Evolutionary conservation across 495 filamentous ascomycete species (phyloP), one percentile per base, ranked within the genome.

Genomic region (Amphirosellinia nigrospora): DNA sequence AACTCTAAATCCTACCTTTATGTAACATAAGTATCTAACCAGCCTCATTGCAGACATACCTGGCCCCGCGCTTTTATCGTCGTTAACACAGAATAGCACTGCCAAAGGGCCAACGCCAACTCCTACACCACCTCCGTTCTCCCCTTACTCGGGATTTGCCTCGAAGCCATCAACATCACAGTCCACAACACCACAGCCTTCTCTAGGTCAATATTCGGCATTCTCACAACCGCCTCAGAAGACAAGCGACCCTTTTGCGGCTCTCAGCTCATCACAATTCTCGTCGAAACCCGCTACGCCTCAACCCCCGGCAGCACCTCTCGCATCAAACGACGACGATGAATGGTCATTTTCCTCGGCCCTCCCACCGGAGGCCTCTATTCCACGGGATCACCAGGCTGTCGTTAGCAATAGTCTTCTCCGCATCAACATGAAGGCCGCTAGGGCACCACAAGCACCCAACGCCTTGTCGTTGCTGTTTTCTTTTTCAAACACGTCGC

Each of bases 311-410:
- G 43, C 67, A 66, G 66, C 75, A 64, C 74, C 80, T 61, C 6
- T 80, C 60, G 74, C 81, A 32, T 69, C 82, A 76, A 72, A 90
- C 63, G 88, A 90, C 36, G 91, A 93, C 26, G 96, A 99, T 71
- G 96, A 99, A 73, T 99, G 96, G 96, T 89, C 89, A 43, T 99
- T 98, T 75, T 86, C 92, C 9, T 98, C 96, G 5, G 92, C 96
- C 0, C 82, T 98, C 3, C 94, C 94, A 0, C 88, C 91, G 34
- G 87, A 89, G 60, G 69, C 78, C 2, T 75, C 80, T 13, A 75
- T 79, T 32, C 82, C 87, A 0, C 81, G 66, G 48, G 80, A 85
- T 64, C 83, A 88, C 69, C 81, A 81, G 30, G 79, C 81, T 36
- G 61, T 77, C 6, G 81, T 89, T 46, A 84, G 82, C 74, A 82